These are phyloP conservation scores for Diaporthe citrichinensis DNA, from an alignment of 2,329 filamentous ascomycete genomes.

Conservation along the genomic window DNA sequence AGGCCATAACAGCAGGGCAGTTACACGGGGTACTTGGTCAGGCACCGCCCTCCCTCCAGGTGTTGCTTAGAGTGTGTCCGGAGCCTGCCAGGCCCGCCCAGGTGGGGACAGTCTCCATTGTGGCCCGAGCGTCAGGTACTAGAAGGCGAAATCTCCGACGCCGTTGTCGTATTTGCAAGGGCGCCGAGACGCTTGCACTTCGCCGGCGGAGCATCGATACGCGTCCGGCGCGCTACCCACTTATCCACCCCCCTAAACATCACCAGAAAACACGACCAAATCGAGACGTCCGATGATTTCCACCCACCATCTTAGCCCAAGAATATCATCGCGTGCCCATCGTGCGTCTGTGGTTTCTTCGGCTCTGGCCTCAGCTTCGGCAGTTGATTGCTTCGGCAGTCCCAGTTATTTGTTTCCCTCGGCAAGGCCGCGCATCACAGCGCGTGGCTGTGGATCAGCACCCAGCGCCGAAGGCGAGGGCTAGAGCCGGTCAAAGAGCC, in stretches of 20 bases:
- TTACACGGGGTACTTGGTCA: neutral
- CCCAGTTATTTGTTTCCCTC: slow-evolving; percentile 10
- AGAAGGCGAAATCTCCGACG: slow-evolving; percentile 25
- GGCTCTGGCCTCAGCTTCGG: slow-evolving; percentile 23
- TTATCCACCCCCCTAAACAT: slow-evolving; percentile 7
- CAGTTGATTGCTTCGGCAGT: slow-evolving; percentile 23
- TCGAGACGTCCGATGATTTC: slow-evolving; percentile 12
- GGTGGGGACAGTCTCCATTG: slow-evolving; percentile 13
- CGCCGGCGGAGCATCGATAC: slow-evolving; percentile 16
- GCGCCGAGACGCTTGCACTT: slow-evolving; percentile 23
- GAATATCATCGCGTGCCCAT: slow-evolving; percentile 4
- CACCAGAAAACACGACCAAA: slow-evolving; percentile 15
- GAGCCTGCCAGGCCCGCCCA: neutral
- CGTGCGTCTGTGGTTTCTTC: slow-evolving; percentile 10
- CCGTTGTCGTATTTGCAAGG: slow-evolving; percentile 15
- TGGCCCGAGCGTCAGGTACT: slow-evolving; percentile 19
- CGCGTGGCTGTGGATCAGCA: slow-evolving; percentile 25
- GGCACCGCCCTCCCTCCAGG: slow-evolving; percentile 2
- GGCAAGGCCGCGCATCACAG: slow-evolving; percentile 14
- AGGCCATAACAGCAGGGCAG: neutral
- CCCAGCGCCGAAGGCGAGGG: neutral
- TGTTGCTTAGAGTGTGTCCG: neutral
- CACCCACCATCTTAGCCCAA: slow-evolving; percentile 6
- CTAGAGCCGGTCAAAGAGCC: slow-evolving; percentile 4
- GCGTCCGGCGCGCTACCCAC: slow-evolving; percentile 26